phyloP scores from a whole-genome alignment of 257 asterid genomes.

The Echites panduratus region DNA sequence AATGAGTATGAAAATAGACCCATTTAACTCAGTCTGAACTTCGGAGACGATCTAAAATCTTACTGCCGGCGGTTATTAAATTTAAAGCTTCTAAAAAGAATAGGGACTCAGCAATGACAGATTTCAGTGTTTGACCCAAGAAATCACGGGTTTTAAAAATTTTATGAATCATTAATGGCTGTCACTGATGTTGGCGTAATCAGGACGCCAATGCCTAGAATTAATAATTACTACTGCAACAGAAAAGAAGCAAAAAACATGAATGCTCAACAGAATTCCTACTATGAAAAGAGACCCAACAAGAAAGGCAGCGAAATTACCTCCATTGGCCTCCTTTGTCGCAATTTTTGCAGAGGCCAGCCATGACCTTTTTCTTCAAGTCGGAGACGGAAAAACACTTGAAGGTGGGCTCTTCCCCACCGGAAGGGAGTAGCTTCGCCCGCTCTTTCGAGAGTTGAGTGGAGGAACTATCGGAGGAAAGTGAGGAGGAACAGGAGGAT shows the following conservation, averaged over 20 bases:
- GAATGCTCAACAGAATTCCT: not conserved
- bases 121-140: not conserved
- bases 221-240: not conserved
- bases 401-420: slow-evolving; percentile 46
- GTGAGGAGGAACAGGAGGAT: slow-evolving; percentile 40
- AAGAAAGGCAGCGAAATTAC: not conserved
- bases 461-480: slow-evolving; percentile 56
- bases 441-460: slow-evolving; percentile 54
- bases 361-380: slow-evolving; percentile 74
- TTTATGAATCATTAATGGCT: not conserved
- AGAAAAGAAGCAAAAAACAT: not conserved
- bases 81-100: not conserved
- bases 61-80: not conserved
- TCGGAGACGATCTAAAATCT: not conserved
- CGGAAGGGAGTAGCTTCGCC: slow-evolving; percentile 64
- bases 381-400: slow-evolving; percentile 75
- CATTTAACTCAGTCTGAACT: not conserved
- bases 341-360: slow-evolving; percentile 56
- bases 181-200: slow-evolving; percentile 2
- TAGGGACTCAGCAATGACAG: not conserved
- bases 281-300: not conserved
- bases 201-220: slow-evolving; percentile 3
- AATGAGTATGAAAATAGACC: not conserved
- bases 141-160: not conserved
- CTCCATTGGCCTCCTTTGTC: slow-evolving; percentile 56